These are phyloP conservation scores for Penicillium psychrosexuale DNA, from an alignment of 2,329 filamentous ascomycete species.

Conservation along the genomic window DNA sequence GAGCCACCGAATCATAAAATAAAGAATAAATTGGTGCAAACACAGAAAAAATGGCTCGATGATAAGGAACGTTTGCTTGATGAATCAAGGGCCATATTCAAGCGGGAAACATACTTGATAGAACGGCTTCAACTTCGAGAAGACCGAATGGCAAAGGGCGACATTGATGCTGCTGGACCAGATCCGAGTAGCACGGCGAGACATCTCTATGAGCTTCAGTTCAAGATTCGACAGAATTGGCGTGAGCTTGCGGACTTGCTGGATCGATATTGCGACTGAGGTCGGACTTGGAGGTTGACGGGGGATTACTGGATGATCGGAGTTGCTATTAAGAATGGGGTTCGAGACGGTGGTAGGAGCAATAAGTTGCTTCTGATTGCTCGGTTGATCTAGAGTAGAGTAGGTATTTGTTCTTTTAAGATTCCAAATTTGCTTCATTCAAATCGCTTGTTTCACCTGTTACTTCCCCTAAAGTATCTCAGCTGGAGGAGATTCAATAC, in stretches of 20 bases:
- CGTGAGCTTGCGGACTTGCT: neutral
- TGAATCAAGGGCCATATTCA: neutral
- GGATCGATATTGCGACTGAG: neutral
- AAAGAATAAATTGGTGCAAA: neutral
- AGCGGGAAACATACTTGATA: neutral
- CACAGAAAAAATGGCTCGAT: neutral
- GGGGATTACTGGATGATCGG: neutral
- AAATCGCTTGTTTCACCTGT: neutral
- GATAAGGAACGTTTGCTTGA: neutral
- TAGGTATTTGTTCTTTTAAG: neutral
- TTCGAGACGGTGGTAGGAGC: neutral
- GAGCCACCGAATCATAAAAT: no score
- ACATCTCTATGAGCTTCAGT: neutral
- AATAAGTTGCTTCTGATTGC: neutral
- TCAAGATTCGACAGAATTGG: neutral
- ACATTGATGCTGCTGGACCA: neutral
- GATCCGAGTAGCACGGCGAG: no score
- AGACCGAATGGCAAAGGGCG: neutral
- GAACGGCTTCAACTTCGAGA: neutral
- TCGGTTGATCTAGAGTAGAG: neutral
- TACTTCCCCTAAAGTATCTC: neutral
- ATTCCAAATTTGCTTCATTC: neutral
- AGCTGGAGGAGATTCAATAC: neutral
- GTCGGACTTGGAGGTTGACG: no score
- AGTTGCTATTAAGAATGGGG: neutral